Evolutionary conservation across 495 filamentous ascomycete genomes (phyloP), one percentile per base, ranked within the genome.

Genomic region (Podospora didyma): DNA sequence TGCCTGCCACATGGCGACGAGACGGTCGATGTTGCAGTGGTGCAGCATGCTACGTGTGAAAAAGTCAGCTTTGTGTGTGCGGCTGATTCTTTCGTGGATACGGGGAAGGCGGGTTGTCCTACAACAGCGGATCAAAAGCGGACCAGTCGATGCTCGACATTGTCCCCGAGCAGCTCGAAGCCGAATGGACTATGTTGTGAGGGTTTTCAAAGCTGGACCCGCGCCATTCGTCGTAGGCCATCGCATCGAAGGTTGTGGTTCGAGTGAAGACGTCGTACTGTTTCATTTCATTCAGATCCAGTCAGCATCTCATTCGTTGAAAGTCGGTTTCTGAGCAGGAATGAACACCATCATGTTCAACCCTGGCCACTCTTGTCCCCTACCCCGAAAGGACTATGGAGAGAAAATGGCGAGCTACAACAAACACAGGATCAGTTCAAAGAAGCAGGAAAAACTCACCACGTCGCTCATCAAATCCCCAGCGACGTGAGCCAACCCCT

Each of bases 1-100:
- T 1, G 67, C 66, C 44, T 75, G 65, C 73, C 70, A 80, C 49
- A 80, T 62, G 3, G 75, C 74, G 21, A 75, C 56, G 24, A 79
- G 65, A 17, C 76, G 74, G 66, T 81, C 79, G 42, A 79, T 61
- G 52, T 82, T 79, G 54, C 66, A 68, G 62, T 75, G 71, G 56
- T 75, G 66, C 31, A 75, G 66, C 68, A 75, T 69, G 46, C 72
- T 74, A 35, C n/a, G n/a, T n/a, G n/a, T n/a, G n/a, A n/a, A n/a
- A n/a, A n/a, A n/a, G n/a, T n/a, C n/a, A n/a, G n/a, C n/a, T n/a
- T n/a, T n/a, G n/a, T n/a, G n/a, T n/a, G n/a, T n/a, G n/a, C n/a
- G n/a, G n/a, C n/a, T n/a, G n/a, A n/a, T n/a, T n/a, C n/a, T n/a
- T n/a, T n/a, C n/a, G n/a, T n/a, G n/a, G n/a, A n/a, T n/a, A n/a